These are phyloP conservation scores for Fusarium pseudocircinatum DNA, from an alignment of 2,329 filamentous ascomycete genomes.

Conservation along the genomic window DNA sequence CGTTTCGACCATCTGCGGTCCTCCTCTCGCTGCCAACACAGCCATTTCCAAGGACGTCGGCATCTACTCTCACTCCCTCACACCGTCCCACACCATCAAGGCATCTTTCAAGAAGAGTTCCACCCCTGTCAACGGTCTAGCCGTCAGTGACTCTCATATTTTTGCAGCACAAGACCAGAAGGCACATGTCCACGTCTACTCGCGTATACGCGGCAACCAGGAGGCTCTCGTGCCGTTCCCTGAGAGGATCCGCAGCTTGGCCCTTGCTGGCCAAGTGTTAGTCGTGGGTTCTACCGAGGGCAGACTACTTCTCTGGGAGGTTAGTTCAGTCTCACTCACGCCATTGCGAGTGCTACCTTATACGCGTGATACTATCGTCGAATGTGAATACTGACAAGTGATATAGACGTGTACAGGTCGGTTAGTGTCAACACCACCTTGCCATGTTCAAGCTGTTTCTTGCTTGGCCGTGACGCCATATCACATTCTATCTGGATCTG, in stretches of 20 bases:
- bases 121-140: slow-evolving; percentile 79
- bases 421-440: slow-evolving; percentile 77
- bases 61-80: slow-evolving; percentile 85
- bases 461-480: slow-evolving; percentile 76
- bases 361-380: slow-evolving; percentile 17
- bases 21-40: slow-evolving; percentile 68
- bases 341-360: slow-evolving; percentile 15
- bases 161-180: slow-evolving; percentile 94
- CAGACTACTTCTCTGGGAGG: slow-evolving; percentile 92
- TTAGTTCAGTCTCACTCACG: slow-evolving; percentile 52
- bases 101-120: slow-evolving; percentile 92
- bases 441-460: slow-evolving; percentile 83
- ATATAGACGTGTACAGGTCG: slow-evolving; percentile 76
- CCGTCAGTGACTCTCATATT: slow-evolving; percentile 81
- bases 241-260: slow-evolving; percentile 83
- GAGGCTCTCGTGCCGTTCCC: slow-evolving; percentile 89
- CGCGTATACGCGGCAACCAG: slow-evolving; percentile 81
- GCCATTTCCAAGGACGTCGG: slow-evolving; percentile 80
- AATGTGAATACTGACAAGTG: slow-evolving; percentile 36
- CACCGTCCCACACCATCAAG: slow-evolving; percentile 79
- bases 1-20: slow-evolving; percentile 66
- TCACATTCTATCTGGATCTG: slow-evolving; percentile 80
- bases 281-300: slow-evolving; percentile 86
- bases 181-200: slow-evolving; percentile 93
- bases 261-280: slow-evolving; percentile 76